A percentile compares a stretch with the other conserved stretches of the same genome.
phyloP scores from a whole-genome alignment of 129 eudicot species.

The Pseudognaphalium luteoalbum region DNA sequence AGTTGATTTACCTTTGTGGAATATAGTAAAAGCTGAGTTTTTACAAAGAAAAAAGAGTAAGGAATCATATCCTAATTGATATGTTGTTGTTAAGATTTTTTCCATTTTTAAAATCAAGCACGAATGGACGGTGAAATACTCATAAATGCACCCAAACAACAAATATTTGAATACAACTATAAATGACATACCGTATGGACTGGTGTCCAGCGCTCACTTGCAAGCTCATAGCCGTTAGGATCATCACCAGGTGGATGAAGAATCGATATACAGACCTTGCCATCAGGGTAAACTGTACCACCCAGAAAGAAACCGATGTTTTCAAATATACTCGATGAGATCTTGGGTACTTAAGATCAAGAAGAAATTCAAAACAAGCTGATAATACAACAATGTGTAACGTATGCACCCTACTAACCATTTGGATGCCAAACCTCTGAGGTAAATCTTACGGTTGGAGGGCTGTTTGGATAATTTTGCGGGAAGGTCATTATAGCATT shows the following conservation, averaged over 20 bases:
- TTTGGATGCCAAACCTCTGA: slow-evolving; percentile 99
- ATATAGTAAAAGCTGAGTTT: background rate
- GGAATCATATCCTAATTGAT: background rate
- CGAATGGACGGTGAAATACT: background rate
- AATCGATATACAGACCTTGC: slow-evolving; percentile 94
- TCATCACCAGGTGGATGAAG: slow-evolving; percentile 99
- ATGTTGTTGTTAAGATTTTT: background rate
- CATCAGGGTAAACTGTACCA: slow-evolving; percentile 83
- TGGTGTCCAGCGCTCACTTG: slow-evolving; percentile 99
- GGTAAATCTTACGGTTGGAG: slow-evolving; percentile 90
- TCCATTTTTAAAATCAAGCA: slow-evolving; percentile 1
- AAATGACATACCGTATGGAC: slow-evolving; percentile 82
- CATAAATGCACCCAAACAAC: background rate
- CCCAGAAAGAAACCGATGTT: slow-evolving; percentile 3
- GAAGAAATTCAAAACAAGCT: background rate
- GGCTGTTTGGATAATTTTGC: slow-evolving; percentile 82
- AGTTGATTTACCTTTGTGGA: background rate
- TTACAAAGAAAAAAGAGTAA: background rate
- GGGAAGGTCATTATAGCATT: slow-evolving; percentile 97
- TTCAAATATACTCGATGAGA: background rate
- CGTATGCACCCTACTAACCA: slow-evolving; percentile 51
- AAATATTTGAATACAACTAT: background rate
- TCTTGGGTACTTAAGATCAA: background rate
- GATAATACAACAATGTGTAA: background rate
- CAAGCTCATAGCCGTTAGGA: slow-evolving; percentile 96